Conservation (phyloP, 2,329 filamentous ascomycete species). For the Periconia digitata region DNA sequence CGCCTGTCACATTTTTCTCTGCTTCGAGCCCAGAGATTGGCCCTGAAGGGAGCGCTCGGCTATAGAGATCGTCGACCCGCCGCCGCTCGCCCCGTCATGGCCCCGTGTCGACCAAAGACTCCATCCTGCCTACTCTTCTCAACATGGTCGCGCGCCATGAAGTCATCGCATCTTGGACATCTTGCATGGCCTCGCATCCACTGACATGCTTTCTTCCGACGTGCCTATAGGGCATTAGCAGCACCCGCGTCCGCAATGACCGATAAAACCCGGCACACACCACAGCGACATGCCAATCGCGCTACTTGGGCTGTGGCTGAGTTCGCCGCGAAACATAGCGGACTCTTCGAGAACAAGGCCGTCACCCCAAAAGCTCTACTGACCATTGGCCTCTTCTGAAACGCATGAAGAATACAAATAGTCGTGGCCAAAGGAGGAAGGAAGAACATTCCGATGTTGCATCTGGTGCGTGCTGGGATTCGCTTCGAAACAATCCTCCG, state of each 20-base stretch:
- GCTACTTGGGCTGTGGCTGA: background rate
- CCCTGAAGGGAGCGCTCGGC: constrained; percentile 12
- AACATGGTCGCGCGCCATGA: background rate
- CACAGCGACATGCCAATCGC: background rate
- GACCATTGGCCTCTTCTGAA: background rate
- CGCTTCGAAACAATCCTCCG: constrained; percentile 3
- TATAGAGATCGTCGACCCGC: background rate
- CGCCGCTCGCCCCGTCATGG: background rate
- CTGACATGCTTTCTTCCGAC: too few species aligned
- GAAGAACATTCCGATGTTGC: background rate
- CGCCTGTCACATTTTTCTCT: constrained; percentile 18
- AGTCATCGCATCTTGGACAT: background rate
- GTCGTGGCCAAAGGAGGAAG: background rate
- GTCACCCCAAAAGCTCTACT: background rate
- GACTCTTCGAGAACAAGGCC: background rate
- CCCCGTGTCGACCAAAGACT: background rate
- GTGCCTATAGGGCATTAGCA: too few species aligned
- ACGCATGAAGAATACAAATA: background rate
- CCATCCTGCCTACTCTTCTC: background rate
- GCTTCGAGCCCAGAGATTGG: constrained; percentile 16
- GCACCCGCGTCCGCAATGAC: constrained; percentile 1
- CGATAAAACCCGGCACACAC: background rate
- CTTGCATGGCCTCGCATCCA: background rate
- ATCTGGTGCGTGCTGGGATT: background rate
- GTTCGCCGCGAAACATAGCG: background rate